phyloP scores from a whole-genome alignment of 106 monocot genomes.

The Ottelia alismoides region DNA sequence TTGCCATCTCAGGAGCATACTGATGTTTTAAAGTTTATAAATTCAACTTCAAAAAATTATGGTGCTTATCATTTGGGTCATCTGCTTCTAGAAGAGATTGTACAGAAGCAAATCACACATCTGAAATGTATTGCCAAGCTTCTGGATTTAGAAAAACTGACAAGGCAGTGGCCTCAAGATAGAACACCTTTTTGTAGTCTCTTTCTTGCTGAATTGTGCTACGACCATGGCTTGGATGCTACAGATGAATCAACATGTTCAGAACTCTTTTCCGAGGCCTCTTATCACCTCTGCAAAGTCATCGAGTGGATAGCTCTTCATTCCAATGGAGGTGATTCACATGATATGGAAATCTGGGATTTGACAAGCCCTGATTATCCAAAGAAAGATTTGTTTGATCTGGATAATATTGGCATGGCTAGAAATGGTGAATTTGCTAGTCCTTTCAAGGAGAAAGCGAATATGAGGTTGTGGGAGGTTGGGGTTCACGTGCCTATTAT shows the following conservation, averaged over 20 bases:
- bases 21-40: conserved; percentile 48
- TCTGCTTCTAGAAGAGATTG: conserved; percentile 81
- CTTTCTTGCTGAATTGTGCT: conserved; percentile 91
- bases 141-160: conserved; percentile 61
- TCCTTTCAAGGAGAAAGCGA: background rate
- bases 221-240: conserved; percentile 49
- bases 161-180: conserved; percentile 67
- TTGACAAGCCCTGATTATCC: background rate
- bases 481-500: background rate
- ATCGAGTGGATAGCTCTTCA: conserved; percentile 62
- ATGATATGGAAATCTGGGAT: background rate
- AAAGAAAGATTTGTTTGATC: background rate
- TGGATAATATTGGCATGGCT: background rate
- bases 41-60: conserved; percentile 35
- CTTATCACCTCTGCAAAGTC: conserved; percentile 94
- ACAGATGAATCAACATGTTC: conserved; percentile 24
- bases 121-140: conserved; percentile 43
- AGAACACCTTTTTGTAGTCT: conserved; percentile 58
- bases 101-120: conserved; percentile 31
- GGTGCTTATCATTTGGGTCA: conserved; percentile 59
- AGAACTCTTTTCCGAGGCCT: conserved; percentile 58
- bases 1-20: conserved; percentile 35
- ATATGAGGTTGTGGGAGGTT: no score
- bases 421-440: background rate
- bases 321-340: conserved; percentile 16